Evolutionary conservation across 768 basidiomycete genomes (phyloP), one percentile per base, ranked within the genome.

Genomic region (Kwoniella sp.): DNA sequence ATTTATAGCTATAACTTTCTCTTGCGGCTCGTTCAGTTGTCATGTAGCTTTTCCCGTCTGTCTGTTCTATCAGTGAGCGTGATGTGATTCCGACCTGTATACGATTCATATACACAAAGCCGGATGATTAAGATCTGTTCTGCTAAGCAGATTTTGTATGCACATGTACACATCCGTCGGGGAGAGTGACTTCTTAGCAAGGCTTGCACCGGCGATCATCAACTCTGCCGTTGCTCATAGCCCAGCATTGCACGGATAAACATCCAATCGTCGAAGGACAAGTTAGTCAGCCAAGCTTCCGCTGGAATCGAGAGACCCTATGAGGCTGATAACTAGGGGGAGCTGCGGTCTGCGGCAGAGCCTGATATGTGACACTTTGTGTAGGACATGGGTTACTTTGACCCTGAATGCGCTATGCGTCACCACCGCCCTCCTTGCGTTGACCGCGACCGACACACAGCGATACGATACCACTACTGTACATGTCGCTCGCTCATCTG

Each of bases 321-420:
- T 47, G 45, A 47, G 48, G 20, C 59, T 60, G 59, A 53, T 60
- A 51, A 3, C 20, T 17, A 15, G 15, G 31, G 20, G 31, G 55
- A 23, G 3, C 7, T 7, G 7, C 34, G 13, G 13, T 37, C 34
- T 5, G 20, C 17, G 11, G 3, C 9, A 9, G 26, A 23, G 28
- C 0, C 17, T 59, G 29, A 57, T 38, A 34, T 38, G n/a, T n/a
- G n/a, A n/a, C n/a, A n/a, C n/a, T n/a, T n/a, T n/a, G n/a, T n/a
- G n/a, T n/a, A n/a, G 15, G 23, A 29, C 31, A 29, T 29, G 54
- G 30, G n/a, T 25, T 2, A 51, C 4, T 23, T 57, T 8, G 17
- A 57, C 63, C 62, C 62, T 63, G 62, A 63, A 37, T 26, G 25
- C 38, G 30, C 53, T 50, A 29, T 53, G 64, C 64, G 57, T 65